Percentiles rank a stretch among this genome's conserved stretches.
Evolutionary conservation across 177 flowering plant genomes (phyloP).

Genomic region (Vitis hybrid): DNA sequence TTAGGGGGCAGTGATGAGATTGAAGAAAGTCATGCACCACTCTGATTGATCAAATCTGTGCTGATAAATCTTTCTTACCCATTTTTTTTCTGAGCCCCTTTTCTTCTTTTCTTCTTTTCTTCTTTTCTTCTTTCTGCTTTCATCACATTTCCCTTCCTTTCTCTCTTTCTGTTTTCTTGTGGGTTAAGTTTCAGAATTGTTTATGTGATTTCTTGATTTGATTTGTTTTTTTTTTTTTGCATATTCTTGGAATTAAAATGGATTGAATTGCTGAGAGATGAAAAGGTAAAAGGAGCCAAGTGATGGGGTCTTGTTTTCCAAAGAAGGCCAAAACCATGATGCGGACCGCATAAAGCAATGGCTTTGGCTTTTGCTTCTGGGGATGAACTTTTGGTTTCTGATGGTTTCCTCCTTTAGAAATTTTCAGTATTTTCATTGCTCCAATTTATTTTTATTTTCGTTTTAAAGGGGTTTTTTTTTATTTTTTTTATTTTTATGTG

Average conservation of each 20-base stretch:
- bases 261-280: background rate
- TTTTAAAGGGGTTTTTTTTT: too few species aligned
- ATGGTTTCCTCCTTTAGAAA: conserved; percentile 33
- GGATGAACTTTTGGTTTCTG: conserved; percentile 51
- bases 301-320: conserved; percentile 29
- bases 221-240: background rate
- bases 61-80: conserved; percentile 44
- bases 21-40: conserved; percentile 55
- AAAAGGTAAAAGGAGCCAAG: conserved; percentile 20
- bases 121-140: background rate
- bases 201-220: background rate
- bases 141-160: background rate
- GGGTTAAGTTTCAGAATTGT: too few species aligned
- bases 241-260: background rate
- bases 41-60: conserved; percentile 30
- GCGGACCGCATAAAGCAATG: conserved; percentile 50
- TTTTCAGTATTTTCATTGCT: background rate
- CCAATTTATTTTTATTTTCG: background rate
- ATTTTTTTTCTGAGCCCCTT: conserved; percentile 36
- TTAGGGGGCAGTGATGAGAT: conserved; percentile 28
- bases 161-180: background rate
- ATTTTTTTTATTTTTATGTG: too few species aligned
- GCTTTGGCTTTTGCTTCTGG: conserved; percentile 28
- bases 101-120: background rate
- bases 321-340: conserved; percentile 37